Base-by-base conservation (phyloP, 805 yeast genomes). In the Nakazawaea wickerhamii region DNA sequence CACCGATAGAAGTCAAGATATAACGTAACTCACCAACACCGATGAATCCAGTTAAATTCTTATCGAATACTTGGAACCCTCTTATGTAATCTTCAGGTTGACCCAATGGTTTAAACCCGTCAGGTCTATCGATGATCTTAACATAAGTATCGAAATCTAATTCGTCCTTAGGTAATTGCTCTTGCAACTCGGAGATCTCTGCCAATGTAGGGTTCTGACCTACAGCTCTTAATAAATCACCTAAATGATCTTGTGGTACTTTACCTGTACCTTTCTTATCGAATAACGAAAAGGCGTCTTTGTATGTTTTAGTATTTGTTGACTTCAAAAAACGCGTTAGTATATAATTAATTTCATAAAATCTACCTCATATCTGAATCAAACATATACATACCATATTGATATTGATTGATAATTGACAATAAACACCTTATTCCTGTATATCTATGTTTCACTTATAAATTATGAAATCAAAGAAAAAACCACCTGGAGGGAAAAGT, bases 161-260 rank as follows among this genome's bases (percentile, higher is more conserved):
- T 48, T 74, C 81, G 43, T 57, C 57, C 7, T 37, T 14, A 40
- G 31, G 27, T 48, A 48, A 22, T 47, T 47, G 57, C 40, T 63
- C 62, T 58, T 76, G 78, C 40, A 81, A 63, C 45, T 77, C 80
- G 22, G 76, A 67, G 49, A 89, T 84, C 65, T 89, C 96, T 18
- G 90, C 84, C 55, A 88, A 75, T 4, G 99, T 90, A 50, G 99
- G 99, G 70, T 93, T 93, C 70, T 91, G 98, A 30, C 99, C 99
- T 47, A 93, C 90, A 2, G 99, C 97, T 61, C 99, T 79, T 47
- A 93, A 75, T 53, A 93, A 75, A 59, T 93, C 99, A 27, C 98
- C 99, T 39, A 93, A 73, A 47, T 85, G 81, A 49, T 83, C 85
- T 47, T 76, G 71, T 13, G 96, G 79, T 43, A 93, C 93, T 61